A percentile compares a stretch with the other conserved stretches of the same genome.
These are phyloP conservation scores for Suillus discolor DNA, from an alignment of 768 basidiomycete species.

Conservation along the genomic window DNA sequence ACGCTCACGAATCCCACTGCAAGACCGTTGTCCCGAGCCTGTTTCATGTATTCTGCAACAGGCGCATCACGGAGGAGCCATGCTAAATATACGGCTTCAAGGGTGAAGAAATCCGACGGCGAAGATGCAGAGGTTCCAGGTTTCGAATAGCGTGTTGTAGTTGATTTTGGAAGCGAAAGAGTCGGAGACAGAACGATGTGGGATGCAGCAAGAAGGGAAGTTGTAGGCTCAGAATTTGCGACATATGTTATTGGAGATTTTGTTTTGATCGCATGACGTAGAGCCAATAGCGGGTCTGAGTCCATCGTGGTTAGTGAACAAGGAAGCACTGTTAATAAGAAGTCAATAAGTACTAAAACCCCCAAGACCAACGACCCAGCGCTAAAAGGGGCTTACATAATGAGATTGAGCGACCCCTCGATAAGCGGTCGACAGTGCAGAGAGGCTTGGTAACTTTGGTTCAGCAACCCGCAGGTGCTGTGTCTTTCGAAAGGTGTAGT, in stretches of 20 bases:
- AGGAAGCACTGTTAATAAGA: neutral
- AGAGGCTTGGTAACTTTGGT: neutral
- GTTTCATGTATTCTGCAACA: slow-evolving; percentile 87
- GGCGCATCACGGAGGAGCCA: slow-evolving; percentile 76
- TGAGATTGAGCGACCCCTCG: neutral
- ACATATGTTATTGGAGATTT: slow-evolving; percentile 52
- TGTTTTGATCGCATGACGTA: slow-evolving; percentile 65
- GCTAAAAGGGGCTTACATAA: slow-evolving; percentile 5
- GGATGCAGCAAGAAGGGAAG: slow-evolving; percentile 58
- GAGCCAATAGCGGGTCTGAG: slow-evolving; percentile 54
- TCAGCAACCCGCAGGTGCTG: neutral
- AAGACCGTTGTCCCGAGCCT: slow-evolving; percentile 74
- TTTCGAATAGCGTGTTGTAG: slow-evolving; percentile 78
- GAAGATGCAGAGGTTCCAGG: slow-evolving; percentile 45
- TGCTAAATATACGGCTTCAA: slow-evolving; percentile 84
- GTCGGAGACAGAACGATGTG: slow-evolving; percentile 61
- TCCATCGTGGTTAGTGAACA: slow-evolving; percentile 12
- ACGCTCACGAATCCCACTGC: slow-evolving; percentile 79
- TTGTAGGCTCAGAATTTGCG: slow-evolving; percentile 37
- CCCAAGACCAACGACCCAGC: neutral
- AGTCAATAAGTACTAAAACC: neutral
- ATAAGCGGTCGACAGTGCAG: neutral
- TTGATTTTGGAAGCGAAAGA: slow-evolving; percentile 66
- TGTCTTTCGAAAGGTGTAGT: neutral
- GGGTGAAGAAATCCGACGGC: slow-evolving; percentile 62